phyloP scores from a whole-genome alignment of 768 basidiomycete species.

The Solioccasus polychromus region DNA sequence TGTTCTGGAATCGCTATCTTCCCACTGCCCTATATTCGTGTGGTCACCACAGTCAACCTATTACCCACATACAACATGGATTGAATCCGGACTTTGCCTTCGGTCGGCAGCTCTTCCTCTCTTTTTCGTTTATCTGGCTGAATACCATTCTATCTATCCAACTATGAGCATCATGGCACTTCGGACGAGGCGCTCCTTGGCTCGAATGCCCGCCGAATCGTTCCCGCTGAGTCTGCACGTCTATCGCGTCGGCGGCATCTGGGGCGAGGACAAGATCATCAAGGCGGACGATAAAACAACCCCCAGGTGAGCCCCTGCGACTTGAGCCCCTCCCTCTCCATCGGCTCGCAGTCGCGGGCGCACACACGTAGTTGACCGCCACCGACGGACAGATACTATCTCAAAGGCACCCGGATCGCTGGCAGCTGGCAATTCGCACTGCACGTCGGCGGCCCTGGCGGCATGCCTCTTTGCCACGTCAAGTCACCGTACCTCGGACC shows the following conservation, averaged over 20 bases:
- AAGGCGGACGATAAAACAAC: slow-evolving; percentile 27
- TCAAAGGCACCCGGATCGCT: slow-evolving; percentile 15
- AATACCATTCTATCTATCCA: not conserved
- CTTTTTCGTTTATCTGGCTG: not conserved
- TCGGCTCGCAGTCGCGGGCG: not conserved
- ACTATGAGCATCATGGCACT: slow-evolving; percentile 1
- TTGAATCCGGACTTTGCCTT: not conserved
- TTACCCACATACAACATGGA: not conserved
- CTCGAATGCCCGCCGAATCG: slow-evolving; percentile 1
- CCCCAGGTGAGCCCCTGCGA: slow-evolving; percentile 24
- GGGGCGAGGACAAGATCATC: slow-evolving; percentile 29
- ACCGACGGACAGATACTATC: slow-evolving; percentile 22
- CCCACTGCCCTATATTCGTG: not conserved
- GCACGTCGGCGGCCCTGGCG: slow-evolving; percentile 16
- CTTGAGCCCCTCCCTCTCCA: no score
- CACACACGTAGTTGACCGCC: no score
- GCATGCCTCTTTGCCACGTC: slow-evolving; percentile 22
- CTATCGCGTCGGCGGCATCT: slow-evolving; percentile 27
- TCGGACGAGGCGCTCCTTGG: not conserved
- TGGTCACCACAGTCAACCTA: not conserved
- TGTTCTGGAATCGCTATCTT: not conserved
- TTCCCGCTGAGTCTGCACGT: slow-evolving; percentile 23
- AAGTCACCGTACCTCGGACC: slow-evolving; percentile 30
- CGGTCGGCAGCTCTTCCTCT: not conserved
- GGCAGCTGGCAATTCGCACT: slow-evolving; percentile 24